These are phyloP conservation scores for Niebla homalea DNA, from an alignment of 495 filamentous ascomycete species.

Conservation along the genomic window DNA sequence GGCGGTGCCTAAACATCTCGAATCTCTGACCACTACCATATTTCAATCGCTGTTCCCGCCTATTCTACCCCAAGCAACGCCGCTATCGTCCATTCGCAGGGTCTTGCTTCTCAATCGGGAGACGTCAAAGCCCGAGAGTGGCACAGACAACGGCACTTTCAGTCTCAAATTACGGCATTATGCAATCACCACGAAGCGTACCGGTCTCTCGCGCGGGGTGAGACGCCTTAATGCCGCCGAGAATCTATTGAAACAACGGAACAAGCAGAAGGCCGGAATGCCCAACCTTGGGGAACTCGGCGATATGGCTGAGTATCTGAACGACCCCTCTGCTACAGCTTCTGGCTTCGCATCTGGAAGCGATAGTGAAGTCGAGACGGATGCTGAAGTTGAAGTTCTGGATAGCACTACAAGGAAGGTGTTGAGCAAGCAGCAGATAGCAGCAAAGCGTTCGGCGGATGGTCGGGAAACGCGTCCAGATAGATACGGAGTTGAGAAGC, in stretches of 20 bases:
- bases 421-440: slow-evolving; percentile 48
- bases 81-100: slow-evolving; percentile 74
- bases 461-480: slow-evolving; percentile 21
- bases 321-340: slow-evolving; percentile 62
- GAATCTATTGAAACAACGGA: slow-evolving; percentile 43
- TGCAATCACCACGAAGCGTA: slow-evolving; percentile 78
- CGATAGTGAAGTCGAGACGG: slow-evolving; percentile 84
- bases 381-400: slow-evolving; percentile 87
- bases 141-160: slow-evolving; percentile 52
- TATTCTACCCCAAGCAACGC: slow-evolving; percentile 83
- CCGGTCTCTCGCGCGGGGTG: slow-evolving; percentile 69
- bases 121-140: slow-evolving; percentile 17
- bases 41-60: slow-evolving; percentile 96
- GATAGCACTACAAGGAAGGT: slow-evolving; percentile 58
- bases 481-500: slow-evolving; percentile 51
- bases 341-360: slow-evolving; percentile 82
- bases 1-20: slow-evolving; percentile 69
- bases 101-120: slow-evolving; percentile 85
- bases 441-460: slow-evolving; percentile 36
- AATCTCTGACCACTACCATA: slow-evolving; percentile 81
- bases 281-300: slow-evolving; percentile 83
- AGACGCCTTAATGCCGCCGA: slow-evolving; percentile 83
- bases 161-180: slow-evolving; percentile 89
- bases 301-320: slow-evolving; percentile 92
- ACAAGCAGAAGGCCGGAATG: slow-evolving; percentile 47